phyloP scores from a whole-genome alignment of 2,329 filamentous ascomycete genomes.

The Phialocephala subalpina region DNA sequence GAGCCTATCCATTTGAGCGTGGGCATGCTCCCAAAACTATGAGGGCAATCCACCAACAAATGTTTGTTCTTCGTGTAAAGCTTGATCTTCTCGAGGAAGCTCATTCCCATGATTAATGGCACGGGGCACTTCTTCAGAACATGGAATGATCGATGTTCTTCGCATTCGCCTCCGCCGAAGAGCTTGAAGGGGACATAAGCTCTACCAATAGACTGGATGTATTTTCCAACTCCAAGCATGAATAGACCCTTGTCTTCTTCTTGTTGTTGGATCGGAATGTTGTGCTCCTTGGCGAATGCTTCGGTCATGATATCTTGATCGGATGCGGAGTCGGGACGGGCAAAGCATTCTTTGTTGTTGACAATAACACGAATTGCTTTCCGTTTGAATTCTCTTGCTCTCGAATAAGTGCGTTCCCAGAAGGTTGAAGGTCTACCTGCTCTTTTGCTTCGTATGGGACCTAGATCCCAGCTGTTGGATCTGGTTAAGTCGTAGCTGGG shows the following conservation, averaged over 20 bases:
- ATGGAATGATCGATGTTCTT: slow-evolving; percentile 21
- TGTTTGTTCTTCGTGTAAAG: slow-evolving; percentile 20
- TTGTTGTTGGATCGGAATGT: background rate
- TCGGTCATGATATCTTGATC: slow-evolving; percentile 20
- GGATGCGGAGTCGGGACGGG: slow-evolving; percentile 24
- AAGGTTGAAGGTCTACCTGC: too few relatives aligned
- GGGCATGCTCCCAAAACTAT: slow-evolving; percentile 9
- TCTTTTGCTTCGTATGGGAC: too few relatives aligned
- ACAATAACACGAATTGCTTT: slow-evolving; percentile 16
- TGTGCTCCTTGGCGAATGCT: slow-evolving; percentile 19
- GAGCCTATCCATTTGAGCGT: too few relatives aligned
- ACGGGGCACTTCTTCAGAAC: slow-evolving; percentile 18
- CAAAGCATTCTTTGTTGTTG: slow-evolving; percentile 8
- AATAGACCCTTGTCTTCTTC: slow-evolving; percentile 3
- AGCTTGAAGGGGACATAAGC: slow-evolving; percentile 8
- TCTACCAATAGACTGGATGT: slow-evolving; percentile 16
- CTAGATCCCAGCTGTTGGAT: too few relatives aligned
- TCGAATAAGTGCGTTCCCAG: too few relatives aligned
- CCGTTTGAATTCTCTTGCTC: slow-evolving; percentile 10
- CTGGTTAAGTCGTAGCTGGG: too few relatives aligned
- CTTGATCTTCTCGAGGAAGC: slow-evolving; percentile 18
- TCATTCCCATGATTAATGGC: slow-evolving; percentile 21
- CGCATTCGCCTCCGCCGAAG: background rate
- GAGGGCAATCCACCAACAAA: slow-evolving; percentile 15
- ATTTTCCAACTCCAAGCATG: slow-evolving; percentile 5